These are phyloP conservation scores for Alternaria rosae DNA, from an alignment of 2,329 filamentous ascomycete genomes.

Conservation along the genomic window DNA sequence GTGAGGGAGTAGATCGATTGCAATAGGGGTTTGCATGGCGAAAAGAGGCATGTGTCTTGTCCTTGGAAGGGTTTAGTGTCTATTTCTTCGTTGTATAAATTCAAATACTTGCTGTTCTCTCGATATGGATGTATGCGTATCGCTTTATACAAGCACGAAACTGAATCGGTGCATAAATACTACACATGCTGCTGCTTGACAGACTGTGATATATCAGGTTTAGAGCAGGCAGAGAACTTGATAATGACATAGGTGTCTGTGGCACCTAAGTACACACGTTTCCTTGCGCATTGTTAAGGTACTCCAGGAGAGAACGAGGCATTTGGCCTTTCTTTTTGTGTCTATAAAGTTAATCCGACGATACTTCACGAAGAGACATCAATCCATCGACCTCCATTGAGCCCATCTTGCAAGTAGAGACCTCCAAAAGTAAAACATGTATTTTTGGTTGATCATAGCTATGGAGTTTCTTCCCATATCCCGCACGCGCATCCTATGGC, in stretches of 20 bases:
- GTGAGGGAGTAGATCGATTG: slow-evolving; percentile 22
- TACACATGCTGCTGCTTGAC: neutral
- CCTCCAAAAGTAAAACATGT: neutral
- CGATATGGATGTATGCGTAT: slow-evolving; percentile 1
- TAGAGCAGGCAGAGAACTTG: neutral
- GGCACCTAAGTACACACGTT: neutral
- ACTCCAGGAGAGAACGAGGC: neutral
- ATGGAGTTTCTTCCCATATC: neutral
- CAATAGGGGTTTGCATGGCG: neutral
- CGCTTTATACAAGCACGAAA: neutral
- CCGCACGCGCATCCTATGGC: neutral
- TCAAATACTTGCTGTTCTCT: neutral
- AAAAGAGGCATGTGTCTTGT: neutral
- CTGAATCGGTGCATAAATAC: neutral
- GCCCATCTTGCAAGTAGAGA: neutral
- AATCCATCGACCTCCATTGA: neutral
- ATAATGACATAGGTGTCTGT: neutral
- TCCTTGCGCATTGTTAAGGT: neutral
- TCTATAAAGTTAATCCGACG: neutral
- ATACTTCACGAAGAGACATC: neutral
- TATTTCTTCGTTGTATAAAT: neutral
- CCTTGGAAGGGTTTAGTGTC: neutral
- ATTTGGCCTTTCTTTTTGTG: neutral
- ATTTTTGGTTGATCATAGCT: neutral
- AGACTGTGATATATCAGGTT: neutral